These are phyloP conservation scores for Candida ortonii DNA, from an alignment of 805 yeast genomes.

Conservation along the genomic window DNA sequence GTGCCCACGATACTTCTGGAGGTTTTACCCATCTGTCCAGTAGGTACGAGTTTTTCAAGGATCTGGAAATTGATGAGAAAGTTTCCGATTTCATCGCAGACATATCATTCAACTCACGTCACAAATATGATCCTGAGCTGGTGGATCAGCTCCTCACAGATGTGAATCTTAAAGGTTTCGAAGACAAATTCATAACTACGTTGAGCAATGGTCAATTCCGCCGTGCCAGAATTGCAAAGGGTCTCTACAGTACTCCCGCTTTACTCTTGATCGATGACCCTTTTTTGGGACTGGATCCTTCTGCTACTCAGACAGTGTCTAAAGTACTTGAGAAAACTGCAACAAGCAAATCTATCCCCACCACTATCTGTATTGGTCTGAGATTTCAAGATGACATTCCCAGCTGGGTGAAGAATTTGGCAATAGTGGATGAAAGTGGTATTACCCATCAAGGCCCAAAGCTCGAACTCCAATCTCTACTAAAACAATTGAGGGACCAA, in stretches of 20 bases:
- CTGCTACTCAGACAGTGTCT: slow-evolving; percentile 60
- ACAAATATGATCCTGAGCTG: slow-evolving; percentile 33
- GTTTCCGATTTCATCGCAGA: slow-evolving; percentile 60
- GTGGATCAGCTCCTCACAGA: slow-evolving; percentile 43
- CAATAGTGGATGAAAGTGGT: slow-evolving; percentile 57
- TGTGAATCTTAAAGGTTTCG: slow-evolving; percentile 55
- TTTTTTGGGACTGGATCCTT: slow-evolving; percentile 84
- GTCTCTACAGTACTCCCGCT: slow-evolving; percentile 62
- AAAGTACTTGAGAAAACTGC: slow-evolving; percentile 39
- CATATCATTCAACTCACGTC: slow-evolving; percentile 45
- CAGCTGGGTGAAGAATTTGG: slow-evolving; percentile 73
- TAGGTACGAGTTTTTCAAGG: slow-evolving; percentile 83
- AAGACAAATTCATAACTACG: slow-evolving; percentile 77
- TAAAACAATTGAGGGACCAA: slow-evolving; percentile 24
- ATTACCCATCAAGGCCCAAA: slow-evolving; percentile 48
- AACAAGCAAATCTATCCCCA: slow-evolving; percentile 22
- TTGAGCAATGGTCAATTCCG: slow-evolving; percentile 93
- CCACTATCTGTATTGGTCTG: slow-evolving; percentile 69
- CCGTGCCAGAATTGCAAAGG: slow-evolving; percentile 80
- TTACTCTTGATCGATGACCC: slow-evolving; percentile 85
- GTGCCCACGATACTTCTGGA: slow-evolving; percentile 38
- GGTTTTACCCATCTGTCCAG: slow-evolving; percentile 76
- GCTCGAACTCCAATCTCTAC: slow-evolving; percentile 24
- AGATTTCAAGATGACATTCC: slow-evolving; percentile 77
- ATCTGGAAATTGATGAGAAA: slow-evolving; percentile 68